Base-by-base conservation (phyloP, 345 rosid species). In the Capsella bursapastoris region DNA sequence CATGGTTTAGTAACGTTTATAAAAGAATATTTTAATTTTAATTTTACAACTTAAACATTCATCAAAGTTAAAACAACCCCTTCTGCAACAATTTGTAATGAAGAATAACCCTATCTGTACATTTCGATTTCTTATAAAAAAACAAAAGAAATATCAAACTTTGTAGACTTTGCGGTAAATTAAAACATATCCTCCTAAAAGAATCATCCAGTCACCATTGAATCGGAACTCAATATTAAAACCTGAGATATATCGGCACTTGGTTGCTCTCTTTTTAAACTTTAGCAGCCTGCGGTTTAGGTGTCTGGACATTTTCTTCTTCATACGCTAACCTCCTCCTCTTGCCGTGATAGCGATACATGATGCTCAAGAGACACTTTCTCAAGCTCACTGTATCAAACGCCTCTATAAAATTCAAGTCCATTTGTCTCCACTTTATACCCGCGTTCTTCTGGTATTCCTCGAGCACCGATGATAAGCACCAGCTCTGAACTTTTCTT, bases 401-500 rank as follows among this genome's bases (percentile, higher is more conserved):
- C 11, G 78, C 61, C 82, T 90, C 96, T 2, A 92, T 87, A 62
- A 87, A 90, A 32, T 65, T 80, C 85, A 88, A 44, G 62, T 92
- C 97, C 0, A 76, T 69, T 38, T 14, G 58, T 80, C 97, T 82
- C 61, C 87, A 83, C 71, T 90, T 90, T 60, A 47, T 2, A 6
- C 96, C 96, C 0, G 97, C 96, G 40, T 88, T 87, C 57, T 58
- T 87, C 41, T 70, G 80, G 74, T 92, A 92, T 61, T 92, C 97
- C 72, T 92, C 94, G 3, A 82, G 82, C 38, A 85, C 90, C 0
- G 94, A 86, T 45, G 90, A 71, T 74, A 88, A 71, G 40, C 96
- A 86, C 97, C 97, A 92, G 44, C 84, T 70, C 74, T 92, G 97
- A 51, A 88, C 66, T 77, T 92, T 92, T 62, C 96, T 88, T 59